Conservation (phyloP, 2,329 filamentous ascomycete genomes). For the Phoma sp. region DNA sequence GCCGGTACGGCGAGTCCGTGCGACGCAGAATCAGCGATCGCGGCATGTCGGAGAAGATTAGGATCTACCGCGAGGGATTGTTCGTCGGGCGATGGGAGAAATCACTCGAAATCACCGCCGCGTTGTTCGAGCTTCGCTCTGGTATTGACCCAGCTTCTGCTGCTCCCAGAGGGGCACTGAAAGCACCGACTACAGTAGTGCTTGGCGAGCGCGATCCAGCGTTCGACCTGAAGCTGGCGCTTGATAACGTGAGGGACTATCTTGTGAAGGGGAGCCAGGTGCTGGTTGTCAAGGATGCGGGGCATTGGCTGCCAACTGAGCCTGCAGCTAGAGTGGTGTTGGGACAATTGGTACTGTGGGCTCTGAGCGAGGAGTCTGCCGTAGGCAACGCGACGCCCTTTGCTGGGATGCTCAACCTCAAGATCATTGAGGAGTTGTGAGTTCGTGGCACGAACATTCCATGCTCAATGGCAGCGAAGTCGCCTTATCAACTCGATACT, state of each 20-base stretch:
- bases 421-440: conserved; percentile 22
- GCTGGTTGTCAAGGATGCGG: conserved; percentile 57
- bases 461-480: no score
- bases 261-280: conserved; percentile 60
- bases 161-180: conserved; percentile 55
- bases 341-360: conserved; percentile 48
- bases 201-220: conserved; percentile 62
- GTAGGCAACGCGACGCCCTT: conserved; percentile 28
- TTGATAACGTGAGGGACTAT: conserved; percentile 63
- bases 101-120: conserved; percentile 58
- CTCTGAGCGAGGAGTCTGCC: conserved; percentile 31
- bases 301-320: conserved; percentile 62
- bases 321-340: conserved; percentile 53
- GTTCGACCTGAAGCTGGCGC: conserved; percentile 56
- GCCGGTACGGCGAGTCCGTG: conserved; percentile 50
- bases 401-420: conserved; percentile 30
- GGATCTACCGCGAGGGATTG: conserved; percentile 63
- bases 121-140: conserved; percentile 53
- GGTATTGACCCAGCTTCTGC: conserved; percentile 17
- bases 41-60: conserved; percentile 60
- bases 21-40: conserved; percentile 48
- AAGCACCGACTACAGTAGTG: conserved; percentile 61
- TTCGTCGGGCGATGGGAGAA: conserved; percentile 58
- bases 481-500: no score
- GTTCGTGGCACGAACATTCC: no score